phyloP scores from a whole-genome alignment of 345 rosid genomes.

The Nephelium lappaceum region DNA sequence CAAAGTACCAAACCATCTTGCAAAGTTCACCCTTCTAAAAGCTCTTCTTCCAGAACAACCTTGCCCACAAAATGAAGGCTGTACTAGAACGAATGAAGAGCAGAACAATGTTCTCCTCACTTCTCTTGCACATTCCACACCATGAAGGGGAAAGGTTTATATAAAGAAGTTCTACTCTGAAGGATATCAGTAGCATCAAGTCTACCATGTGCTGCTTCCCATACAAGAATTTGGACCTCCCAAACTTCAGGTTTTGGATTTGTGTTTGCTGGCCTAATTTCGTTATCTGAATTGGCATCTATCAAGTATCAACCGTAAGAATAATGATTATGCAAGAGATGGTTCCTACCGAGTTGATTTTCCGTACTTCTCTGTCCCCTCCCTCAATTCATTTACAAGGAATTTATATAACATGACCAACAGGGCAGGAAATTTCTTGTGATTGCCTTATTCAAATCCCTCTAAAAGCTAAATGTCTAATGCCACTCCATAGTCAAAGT shows the following conservation, averaged over 20 bases:
- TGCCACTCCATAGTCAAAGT: not conserved
- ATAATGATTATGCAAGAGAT: not conserved
- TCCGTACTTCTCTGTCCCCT: not conserved
- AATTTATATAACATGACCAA: not conserved
- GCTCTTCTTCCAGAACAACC: not conserved
- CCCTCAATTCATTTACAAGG: not conserved
- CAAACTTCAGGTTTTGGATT: not conserved
- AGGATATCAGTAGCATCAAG: not conserved
- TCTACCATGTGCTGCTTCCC: not conserved
- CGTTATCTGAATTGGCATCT: not conserved
- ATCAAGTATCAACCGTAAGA: not conserved
- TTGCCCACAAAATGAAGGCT: not conserved
- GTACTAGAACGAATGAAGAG: not conserved
- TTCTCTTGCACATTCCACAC: not conserved
- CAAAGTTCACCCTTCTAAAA: not conserved
- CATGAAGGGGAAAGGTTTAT: not conserved
- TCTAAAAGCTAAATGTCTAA: not conserved
- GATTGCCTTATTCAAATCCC: not conserved
- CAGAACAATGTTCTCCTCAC: not conserved
- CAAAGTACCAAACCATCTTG: not conserved
- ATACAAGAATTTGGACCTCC: not conserved
- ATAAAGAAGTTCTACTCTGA: not conserved
- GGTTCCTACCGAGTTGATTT: not conserved
- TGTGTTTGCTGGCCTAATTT: conserved; percentile 1
- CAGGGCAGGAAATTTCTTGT: not conserved